Percentiles rank a stretch among this genome's conserved stretches.
Conservation (phyloP, 305 asterid genomes). For the Fraxinus sp. region DNA sequence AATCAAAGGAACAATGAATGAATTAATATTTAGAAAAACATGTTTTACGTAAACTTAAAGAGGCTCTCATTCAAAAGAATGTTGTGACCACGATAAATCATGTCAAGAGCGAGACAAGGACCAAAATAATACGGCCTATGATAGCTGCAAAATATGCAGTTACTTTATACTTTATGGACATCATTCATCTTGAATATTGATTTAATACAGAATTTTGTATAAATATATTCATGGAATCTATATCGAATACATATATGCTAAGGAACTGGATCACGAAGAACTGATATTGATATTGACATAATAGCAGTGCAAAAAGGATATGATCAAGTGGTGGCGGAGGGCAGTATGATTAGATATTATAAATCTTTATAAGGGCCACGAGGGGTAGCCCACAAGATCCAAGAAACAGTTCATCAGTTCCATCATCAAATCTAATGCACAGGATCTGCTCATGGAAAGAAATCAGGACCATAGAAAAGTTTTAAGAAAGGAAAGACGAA, state of each 20-base stretch:
- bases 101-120: not conserved
- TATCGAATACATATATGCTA: not conserved
- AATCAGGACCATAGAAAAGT: not conserved
- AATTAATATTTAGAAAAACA: not conserved
- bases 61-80: not conserved
- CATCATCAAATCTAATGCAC: not conserved
- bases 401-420: not conserved
- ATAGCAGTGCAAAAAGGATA: slow-evolving; percentile 19
- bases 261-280: not conserved
- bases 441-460: not conserved
- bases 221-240: not conserved
- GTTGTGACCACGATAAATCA: not conserved
- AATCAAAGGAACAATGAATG: not conserved
- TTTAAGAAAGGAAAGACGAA: not conserved
- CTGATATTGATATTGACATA: not conserved
- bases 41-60: not conserved
- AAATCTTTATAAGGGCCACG: slow-evolving; percentile 28
- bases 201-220: not conserved
- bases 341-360: slow-evolving; percentile 27
- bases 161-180: not conserved
- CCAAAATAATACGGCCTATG: not conserved
- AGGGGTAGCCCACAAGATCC: slow-evolving; percentile 18
- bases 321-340: slow-evolving; percentile 16
- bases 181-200: not conserved
- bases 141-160: not conserved